phyloP scores from a whole-genome alignment of 179 eudicot genomes.

The Amaranthus tricolor region DNA sequence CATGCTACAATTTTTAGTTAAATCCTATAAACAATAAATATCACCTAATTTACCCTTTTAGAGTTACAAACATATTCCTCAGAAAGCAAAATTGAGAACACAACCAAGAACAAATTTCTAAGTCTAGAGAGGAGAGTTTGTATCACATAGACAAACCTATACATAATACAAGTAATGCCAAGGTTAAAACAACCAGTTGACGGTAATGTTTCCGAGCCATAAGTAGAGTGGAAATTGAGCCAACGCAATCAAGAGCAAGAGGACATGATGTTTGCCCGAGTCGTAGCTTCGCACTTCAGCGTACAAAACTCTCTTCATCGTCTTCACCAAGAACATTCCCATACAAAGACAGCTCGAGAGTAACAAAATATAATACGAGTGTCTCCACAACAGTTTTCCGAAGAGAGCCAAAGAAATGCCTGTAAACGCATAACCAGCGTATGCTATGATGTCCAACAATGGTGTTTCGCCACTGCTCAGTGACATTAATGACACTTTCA shows the following conservation, averaged over 20 bases:
- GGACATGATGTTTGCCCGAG: constrained; percentile 41
- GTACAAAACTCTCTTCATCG: constrained; percentile 49
- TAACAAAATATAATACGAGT: constrained; percentile 33
- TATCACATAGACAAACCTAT: constrained; percentile 5
- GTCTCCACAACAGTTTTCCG: constrained; percentile 36
- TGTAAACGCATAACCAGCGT: constrained; percentile 45
- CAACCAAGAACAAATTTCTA: neutral
- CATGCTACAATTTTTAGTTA: neutral
- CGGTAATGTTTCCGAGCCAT: constrained; percentile 50
- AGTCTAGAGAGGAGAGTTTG: too few species aligned
- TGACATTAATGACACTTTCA: constrained; percentile 31
- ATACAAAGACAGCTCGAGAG: constrained; percentile 42
- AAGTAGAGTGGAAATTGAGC: constrained; percentile 49
- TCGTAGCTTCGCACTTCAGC: constrained; percentile 50
- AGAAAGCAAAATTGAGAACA: neutral
- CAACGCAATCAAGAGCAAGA: constrained; percentile 42
- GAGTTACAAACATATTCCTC: neutral
- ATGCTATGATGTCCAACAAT: constrained; percentile 44
- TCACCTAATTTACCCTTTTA: neutral
- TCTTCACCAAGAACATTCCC: constrained; percentile 52
- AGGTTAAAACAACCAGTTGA: constrained; percentile 44
- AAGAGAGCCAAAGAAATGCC: constrained; percentile 40
- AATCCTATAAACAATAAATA: neutral
- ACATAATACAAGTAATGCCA: neutral
- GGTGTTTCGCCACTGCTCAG: constrained; percentile 40